A percentile compares a stretch with the other conserved stretches of the same genome.
Conservation (phyloP, 2,329 filamentous ascomycete genomes). For the Botrytis cinerea region DNA sequence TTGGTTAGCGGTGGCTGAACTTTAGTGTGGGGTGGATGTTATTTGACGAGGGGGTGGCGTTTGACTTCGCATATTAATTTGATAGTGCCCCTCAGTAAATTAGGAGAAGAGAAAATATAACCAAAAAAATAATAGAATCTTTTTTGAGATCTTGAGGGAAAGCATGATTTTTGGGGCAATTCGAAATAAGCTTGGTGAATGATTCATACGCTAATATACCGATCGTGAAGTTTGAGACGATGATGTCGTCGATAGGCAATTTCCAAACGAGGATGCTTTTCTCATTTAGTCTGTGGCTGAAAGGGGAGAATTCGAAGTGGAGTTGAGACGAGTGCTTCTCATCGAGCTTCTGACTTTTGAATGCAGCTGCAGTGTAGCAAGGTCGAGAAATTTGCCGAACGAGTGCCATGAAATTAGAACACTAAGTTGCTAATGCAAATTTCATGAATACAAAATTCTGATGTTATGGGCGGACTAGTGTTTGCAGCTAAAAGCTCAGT, state of each 20-base stretch:
- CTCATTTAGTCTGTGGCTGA: too few relatives aligned
- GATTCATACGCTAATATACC: neutral
- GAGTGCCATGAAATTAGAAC: neutral
- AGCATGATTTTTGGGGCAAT: too few relatives aligned
- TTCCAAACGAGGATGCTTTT: too few relatives aligned
- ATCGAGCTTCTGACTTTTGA: neutral
- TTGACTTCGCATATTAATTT: neutral
- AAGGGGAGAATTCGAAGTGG: too few relatives aligned
- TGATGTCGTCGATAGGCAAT: neutral
- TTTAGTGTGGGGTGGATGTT: neutral
- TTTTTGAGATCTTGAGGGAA: neutral
- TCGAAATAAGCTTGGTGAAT: neutral
- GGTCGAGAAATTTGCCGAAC: neutral
- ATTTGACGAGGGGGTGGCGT: neutral
- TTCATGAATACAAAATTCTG: too few relatives aligned
- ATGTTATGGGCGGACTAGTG: neutral
- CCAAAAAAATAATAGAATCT: too few relatives aligned
- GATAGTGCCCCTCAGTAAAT: neutral
- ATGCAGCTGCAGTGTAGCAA: neutral
- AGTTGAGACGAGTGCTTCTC: too few relatives aligned
- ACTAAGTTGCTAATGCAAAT: neutral
- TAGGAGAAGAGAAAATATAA: neutral
- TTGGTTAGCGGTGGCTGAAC: neutral
- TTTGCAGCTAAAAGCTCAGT: neutral
- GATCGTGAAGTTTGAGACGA: neutral